Conservation (phyloP, 345 rosid genomes). For the Gossypium longicalyx region DNA sequence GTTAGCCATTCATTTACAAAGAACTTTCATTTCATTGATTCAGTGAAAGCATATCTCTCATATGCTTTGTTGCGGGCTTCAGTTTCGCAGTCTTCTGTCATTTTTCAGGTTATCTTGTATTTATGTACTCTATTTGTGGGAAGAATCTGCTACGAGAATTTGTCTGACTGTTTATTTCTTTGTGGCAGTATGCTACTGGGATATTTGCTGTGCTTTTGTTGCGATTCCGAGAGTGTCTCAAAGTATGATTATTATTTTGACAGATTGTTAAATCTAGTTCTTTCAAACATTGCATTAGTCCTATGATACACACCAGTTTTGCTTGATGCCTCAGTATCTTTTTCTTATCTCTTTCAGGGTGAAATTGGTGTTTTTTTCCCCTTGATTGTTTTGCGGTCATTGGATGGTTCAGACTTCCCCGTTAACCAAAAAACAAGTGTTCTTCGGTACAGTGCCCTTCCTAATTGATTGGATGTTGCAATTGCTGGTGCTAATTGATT, state of each 20-base stretch:
- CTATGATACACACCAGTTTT: background rate
- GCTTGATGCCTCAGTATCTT: constrained; percentile 9
- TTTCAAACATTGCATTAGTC: constrained; percentile 7
- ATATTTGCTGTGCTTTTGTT: constrained; percentile 85
- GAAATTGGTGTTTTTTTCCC: constrained; percentile 96
- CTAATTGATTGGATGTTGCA: constrained; percentile 10
- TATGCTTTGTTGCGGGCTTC: constrained; percentile 96
- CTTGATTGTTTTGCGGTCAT: constrained; percentile 75
- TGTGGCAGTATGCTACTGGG: constrained; percentile 94
- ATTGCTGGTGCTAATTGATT: background rate
- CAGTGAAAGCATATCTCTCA: constrained; percentile 98
- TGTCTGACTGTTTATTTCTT: constrained; percentile 25
- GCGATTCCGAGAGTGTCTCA: constrained; percentile 93
- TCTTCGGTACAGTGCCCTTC: constrained; percentile 59
- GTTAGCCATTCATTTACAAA: constrained; percentile 47
- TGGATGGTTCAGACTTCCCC: constrained; percentile 74
- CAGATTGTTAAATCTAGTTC: constrained; percentile 25
- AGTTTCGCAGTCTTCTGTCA: constrained; percentile 83
- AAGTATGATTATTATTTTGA: constrained; percentile 50
- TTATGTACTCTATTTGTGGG: constrained; percentile 9
- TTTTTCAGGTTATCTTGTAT: constrained; percentile 73
- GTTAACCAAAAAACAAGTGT: constrained; percentile 78
- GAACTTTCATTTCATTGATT: constrained; percentile 96
- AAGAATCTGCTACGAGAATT: constrained; percentile 18
- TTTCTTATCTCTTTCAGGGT: constrained; percentile 46